Evolutionary conservation across 2,329 filamentous ascomycete species (phyloP).

Genomic region (Apiospora malaysiana): DNA sequence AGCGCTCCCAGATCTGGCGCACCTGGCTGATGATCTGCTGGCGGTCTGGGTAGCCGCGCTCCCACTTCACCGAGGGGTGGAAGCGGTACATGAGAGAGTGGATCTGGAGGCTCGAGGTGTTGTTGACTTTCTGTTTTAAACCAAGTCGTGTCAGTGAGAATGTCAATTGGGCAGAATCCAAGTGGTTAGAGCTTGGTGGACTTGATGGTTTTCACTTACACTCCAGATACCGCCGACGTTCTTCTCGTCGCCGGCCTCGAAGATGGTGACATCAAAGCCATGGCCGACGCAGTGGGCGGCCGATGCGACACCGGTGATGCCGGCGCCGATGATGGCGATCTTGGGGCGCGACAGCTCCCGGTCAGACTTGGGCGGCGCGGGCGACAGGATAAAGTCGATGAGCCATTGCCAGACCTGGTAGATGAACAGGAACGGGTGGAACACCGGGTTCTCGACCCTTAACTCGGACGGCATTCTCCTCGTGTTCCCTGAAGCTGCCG

Average conservation of each 20-base stretch:
- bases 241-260: conserved; percentile 72
- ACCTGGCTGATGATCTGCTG: conserved; percentile 78
- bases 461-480: conserved; percentile 2
- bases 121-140: conserved; percentile 70
- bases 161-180: neutral
- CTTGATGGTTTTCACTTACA: conserved; percentile 54
- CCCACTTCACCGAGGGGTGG: conserved; percentile 79
- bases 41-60: conserved; percentile 77
- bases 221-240: conserved; percentile 82
- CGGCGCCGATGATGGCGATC: conserved; percentile 73
- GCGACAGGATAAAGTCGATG: conserved; percentile 62
- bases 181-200: neutral
- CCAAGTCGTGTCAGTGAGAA: neutral
- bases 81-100: conserved; percentile 90
- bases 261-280: conserved; percentile 82
- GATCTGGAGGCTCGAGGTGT: conserved; percentile 81
- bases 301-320: conserved; percentile 76
- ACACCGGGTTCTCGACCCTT: conserved; percentile 6
- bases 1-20: conserved; percentile 74
- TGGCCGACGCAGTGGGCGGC: conserved; percentile 85
- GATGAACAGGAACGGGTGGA: conserved; percentile 17
- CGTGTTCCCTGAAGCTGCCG: neutral
- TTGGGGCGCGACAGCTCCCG: conserved; percentile 64
- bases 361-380: conserved; percentile 67
- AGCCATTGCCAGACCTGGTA: conserved; percentile 14